Percentiles rank a stretch among this genome's conserved stretches.
Evolutionary conservation across 257 asterid genomes (phyloP).

Genomic region (Vinca minor): DNA sequence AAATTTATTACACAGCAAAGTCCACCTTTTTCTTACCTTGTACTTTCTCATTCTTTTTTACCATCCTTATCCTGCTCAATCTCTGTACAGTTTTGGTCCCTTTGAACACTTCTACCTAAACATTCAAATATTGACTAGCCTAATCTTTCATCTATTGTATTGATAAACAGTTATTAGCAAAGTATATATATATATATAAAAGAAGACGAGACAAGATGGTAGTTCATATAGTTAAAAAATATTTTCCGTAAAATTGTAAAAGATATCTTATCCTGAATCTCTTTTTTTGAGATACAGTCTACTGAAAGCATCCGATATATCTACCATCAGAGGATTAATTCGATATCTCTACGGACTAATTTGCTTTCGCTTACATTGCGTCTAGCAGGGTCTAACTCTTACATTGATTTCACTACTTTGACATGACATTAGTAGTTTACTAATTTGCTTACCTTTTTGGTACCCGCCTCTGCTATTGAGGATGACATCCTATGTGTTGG

Average conservation of each 20-base stretch:
- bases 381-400: no score
- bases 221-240: neutral
- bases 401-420: no score
- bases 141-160: no score
- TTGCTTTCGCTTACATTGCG: no score
- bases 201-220: neutral
- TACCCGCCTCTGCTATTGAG: neutral
- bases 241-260: no score
- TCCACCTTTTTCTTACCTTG: constrained; percentile 9
- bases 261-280: neutral
- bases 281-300: no score
- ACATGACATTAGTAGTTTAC: no score
- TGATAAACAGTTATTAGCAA: no score
- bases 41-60: constrained; percentile 13
- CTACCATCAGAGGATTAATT: no score
- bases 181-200: no score
- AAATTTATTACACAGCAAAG: constrained; percentile 2
- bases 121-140: neutral
- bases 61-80: constrained; percentile 3
- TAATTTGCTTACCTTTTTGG: neutral
- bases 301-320: no score
- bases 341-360: no score
- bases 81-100: neutral
- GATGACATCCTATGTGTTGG: constrained; percentile 15
- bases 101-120: neutral